phyloP scores from a whole-genome alignment of 352 stramenopile species.

The Globisporangium uncinulatum region DNA sequence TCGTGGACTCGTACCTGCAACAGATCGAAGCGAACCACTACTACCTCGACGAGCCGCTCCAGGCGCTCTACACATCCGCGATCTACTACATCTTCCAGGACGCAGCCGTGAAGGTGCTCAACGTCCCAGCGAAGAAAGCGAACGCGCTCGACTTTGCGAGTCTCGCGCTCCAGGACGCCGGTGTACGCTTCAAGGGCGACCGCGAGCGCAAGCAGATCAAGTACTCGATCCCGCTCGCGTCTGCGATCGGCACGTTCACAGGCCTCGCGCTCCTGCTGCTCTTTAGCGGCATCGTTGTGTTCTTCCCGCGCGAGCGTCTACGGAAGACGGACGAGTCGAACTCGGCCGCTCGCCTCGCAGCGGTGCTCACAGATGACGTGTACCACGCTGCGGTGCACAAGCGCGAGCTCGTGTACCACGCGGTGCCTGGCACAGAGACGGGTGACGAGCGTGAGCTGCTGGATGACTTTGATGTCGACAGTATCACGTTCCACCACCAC shows the following conservation, averaged over 20 bases:
- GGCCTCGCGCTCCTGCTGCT: constrained; percentile 29
- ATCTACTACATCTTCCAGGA: constrained; percentile 48
- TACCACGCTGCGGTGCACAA: constrained; percentile 31
- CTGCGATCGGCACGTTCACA: constrained; percentile 34
- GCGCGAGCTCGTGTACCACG: constrained; percentile 18
- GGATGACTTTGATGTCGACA: constrained; percentile 39
- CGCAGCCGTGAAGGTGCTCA: constrained; percentile 27
- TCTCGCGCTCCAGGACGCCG: constrained; percentile 1
- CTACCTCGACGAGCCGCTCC: constrained; percentile 29
- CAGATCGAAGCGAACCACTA: constrained; percentile 42
- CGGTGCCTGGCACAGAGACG: neutral
- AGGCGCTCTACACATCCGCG: constrained; percentile 40
- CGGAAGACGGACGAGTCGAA: constrained; percentile 22
- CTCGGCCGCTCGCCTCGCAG: constrained; percentile 23
- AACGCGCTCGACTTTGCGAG: neutral
- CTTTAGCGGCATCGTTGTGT: constrained; percentile 19
- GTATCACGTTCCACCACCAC: constrained; percentile 23
- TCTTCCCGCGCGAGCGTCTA: constrained; percentile 28
- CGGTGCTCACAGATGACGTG: constrained; percentile 28
- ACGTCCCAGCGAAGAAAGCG: neutral
- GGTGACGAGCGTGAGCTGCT: constrained; percentile 19
- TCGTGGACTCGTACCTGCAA: constrained; percentile 43
- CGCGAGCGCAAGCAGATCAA: constrained; percentile 39
- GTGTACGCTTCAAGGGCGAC: constrained; percentile 26
- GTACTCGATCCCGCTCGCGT: constrained; percentile 33